A percentile compares a stretch with the other conserved stretches of the same genome.
These are phyloP conservation scores for Phlebiopsis gigantea DNA, from an alignment of 768 basidiomycete genomes.

Conservation along the genomic window DNA sequence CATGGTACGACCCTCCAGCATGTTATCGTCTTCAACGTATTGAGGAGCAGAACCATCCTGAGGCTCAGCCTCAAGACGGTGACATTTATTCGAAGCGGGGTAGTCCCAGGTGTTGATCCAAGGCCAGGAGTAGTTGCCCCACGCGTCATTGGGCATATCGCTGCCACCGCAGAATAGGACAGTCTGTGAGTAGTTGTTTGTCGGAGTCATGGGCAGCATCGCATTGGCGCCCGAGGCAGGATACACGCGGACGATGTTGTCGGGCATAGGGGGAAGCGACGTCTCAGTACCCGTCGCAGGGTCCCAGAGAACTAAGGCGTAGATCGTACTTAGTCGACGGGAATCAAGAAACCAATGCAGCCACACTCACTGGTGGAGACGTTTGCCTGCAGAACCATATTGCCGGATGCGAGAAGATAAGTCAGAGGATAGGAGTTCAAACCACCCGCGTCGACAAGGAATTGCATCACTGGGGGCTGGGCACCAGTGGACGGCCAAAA, in stretches of 20 bases:
- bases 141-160: constrained; percentile 64
- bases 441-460: constrained; percentile 67
- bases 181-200: constrained; percentile 82
- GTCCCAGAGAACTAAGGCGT: constrained; percentile 48
- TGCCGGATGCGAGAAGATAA: constrained; percentile 70
- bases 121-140: constrained; percentile 74
- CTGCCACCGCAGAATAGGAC: constrained; percentile 90
- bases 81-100: constrained; percentile 68
- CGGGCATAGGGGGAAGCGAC: constrained; percentile 67
- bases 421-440: constrained; percentile 74
- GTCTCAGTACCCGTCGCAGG: constrained; percentile 51
- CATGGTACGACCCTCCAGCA: constrained; percentile 82
- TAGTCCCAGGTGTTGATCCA: constrained; percentile 67
- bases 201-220: constrained; percentile 88
- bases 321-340: no score
- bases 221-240: constrained; percentile 85
- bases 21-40: constrained; percentile 70
- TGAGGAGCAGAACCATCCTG: constrained; percentile 51
- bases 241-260: constrained; percentile 72
- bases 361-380: constrained; percentile 58
- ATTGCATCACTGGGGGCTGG: constrained; percentile 43
- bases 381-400: constrained; percentile 80
- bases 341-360: no score
- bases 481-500: constrained; percentile 67
- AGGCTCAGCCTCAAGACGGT: constrained; percentile 84